Conservation (phyloP, 73 alveolate genomes). For the Tetrahymena borealis region DNA sequence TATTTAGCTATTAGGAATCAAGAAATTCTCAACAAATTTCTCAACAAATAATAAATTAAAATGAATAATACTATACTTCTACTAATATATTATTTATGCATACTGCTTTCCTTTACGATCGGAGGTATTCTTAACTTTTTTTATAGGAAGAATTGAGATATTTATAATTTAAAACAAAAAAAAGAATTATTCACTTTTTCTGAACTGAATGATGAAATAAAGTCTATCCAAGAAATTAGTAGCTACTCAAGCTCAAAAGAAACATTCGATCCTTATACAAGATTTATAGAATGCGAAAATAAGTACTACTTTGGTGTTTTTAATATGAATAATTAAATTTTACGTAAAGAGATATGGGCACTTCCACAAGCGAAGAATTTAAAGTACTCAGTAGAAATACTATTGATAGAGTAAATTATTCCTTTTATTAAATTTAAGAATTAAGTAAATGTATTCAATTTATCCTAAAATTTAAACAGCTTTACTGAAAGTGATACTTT, state of each 20-base stretch:
- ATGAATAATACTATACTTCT: too few species aligned
- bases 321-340: neutral
- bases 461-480: neutral
- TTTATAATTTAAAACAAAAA: neutral
- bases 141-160: neutral
- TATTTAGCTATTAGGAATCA: too few species aligned
- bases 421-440: neutral
- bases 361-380: neutral
- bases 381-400: neutral
- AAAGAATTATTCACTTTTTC: neutral
- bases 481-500: neutral
- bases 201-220: neutral
- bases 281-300: neutral
- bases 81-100: too few species aligned
- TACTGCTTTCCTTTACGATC: too few species aligned
- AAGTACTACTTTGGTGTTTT: neutral
- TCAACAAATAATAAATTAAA: too few species aligned
- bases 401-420: neutral
- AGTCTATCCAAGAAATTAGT: neutral
- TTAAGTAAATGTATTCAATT: too few species aligned
- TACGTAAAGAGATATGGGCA: neutral
- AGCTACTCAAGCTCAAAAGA: neutral
- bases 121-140: neutral
- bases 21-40: too few species aligned
- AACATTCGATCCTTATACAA: neutral